These are phyloP conservation scores for Verbascum thapsus DNA, from an alignment of 257 asterid genomes.

Conservation along the genomic window DNA sequence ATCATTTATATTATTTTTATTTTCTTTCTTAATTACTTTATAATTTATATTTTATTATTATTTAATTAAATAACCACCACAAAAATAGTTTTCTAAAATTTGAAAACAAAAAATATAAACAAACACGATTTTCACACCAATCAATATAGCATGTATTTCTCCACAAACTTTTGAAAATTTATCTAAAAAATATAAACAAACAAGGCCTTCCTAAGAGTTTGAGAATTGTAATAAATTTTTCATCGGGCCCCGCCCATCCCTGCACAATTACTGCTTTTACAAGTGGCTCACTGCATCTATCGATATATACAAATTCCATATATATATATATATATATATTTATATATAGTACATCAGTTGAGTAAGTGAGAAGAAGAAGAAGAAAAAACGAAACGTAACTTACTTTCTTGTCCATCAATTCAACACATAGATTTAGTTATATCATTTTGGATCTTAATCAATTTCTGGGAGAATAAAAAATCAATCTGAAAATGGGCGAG, in stretches of 20 bases:
- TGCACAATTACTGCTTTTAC: conserved; percentile 27
- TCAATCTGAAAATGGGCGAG: conserved; percentile 47
- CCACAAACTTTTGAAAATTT: too few species aligned
- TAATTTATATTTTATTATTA: too few species aligned
- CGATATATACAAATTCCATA: background rate
- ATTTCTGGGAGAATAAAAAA: background rate
- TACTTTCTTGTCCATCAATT: background rate
- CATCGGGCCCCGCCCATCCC: conserved; percentile 20
- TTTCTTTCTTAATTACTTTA: too few species aligned
- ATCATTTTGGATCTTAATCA: background rate
- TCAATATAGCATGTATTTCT: too few species aligned
- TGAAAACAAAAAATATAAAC: too few species aligned
- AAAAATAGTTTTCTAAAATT: too few species aligned
- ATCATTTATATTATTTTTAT: too few species aligned
- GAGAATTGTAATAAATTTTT: background rate
- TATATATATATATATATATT: background rate
- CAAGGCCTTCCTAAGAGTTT: too few species aligned
- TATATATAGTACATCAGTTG: conserved; percentile 12
- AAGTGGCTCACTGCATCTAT: conserved; percentile 32
- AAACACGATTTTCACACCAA: too few species aligned
- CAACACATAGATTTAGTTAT: background rate
- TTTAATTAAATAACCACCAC: too few species aligned
- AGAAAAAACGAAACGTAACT: background rate
- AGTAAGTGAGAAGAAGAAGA: conserved; percentile 21
- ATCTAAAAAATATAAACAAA: too few species aligned